phyloP scores from a whole-genome alignment of 1,139 yeast genomes.

The Saccharomyces pastorianus region DNA sequence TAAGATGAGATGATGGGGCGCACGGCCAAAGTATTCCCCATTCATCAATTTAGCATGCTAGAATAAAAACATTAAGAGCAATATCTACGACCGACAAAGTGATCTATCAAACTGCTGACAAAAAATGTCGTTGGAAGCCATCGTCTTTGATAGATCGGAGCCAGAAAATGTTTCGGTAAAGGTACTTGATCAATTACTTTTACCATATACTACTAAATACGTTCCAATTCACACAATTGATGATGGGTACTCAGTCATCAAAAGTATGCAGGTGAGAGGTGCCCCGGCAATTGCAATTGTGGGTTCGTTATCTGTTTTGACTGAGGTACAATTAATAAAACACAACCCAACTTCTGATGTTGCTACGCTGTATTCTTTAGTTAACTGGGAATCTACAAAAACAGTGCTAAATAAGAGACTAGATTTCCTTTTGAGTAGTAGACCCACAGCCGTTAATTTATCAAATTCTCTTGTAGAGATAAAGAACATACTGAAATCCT shows the following conservation, averaged over 20 bases:
- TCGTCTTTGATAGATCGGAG: conserved; percentile 48
- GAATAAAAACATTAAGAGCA: background rate
- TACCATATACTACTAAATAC: conserved; percentile 74
- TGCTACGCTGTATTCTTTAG: conserved; percentile 33
- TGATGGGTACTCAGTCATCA: conserved; percentile 77
- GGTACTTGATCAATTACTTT: conserved; percentile 70
- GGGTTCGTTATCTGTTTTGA: conserved; percentile 76
- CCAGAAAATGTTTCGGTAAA: conserved; percentile 36
- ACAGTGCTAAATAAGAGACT: conserved; percentile 40
- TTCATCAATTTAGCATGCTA: background rate
- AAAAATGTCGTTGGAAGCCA: conserved; percentile 49
- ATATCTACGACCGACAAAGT: background rate
- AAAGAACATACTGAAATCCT: conserved; percentile 34
- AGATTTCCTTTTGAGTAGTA: conserved; percentile 60
- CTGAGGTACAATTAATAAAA: conserved; percentile 43
- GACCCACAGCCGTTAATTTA: conserved; percentile 94
- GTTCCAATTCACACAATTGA: conserved; percentile 49
- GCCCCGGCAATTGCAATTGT: conserved; percentile 98
- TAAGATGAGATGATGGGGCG: background rate
- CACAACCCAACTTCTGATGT: conserved; percentile 18
- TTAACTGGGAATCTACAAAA: conserved; percentile 27
- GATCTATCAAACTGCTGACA: background rate
- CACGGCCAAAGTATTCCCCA: background rate
- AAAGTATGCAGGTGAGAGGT: conserved; percentile 90
- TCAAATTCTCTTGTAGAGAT: conserved; percentile 68